Base-by-base conservation (phyloP, 2,329 filamentous ascomycete species). In the Dothideomycetes sp. region DNA sequence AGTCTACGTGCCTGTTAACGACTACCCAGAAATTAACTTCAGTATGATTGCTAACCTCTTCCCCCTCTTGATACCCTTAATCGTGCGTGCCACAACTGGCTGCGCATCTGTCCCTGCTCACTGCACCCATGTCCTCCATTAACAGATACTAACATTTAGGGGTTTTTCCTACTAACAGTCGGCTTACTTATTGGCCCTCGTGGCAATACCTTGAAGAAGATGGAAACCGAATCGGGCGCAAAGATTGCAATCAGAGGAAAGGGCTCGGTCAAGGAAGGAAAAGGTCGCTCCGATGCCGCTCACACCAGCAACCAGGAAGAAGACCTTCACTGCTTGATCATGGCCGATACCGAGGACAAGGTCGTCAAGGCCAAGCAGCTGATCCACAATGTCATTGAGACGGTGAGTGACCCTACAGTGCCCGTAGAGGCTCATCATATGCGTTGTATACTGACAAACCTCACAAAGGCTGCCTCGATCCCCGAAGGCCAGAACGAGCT, bases 11-110 rank as follows among this genome's bases (percentile, higher is more conserved):
- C 91, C 91, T 64, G 91, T 98, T 72, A 98, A 98, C 78, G 91
- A 98, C 69, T 98, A 98, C 67, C 91, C 91, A 75, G 91, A 98
- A 69, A 96, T 98, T 81, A 98, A 98, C 82, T 98, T 98, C 86
- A 98, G 91, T 98, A 95, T 89, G 89, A 89, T 91, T 88, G 82
- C 88, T 94, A 94, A 94, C 86, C 87, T 37, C 51, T 60, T 58
- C 69, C 66, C 70, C 62, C 15, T 33, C 20, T 22, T 37, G 18
- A n/a, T 35, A 23, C 35, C 42, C 25, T 24, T 22, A 19, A 33
- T 37, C 19, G 31, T 31, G 42, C 35, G 30, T 15, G 35, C 31
- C 24, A 31, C 18, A 32, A 31, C 31, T 33, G 34, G 24, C 29
- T 44, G 42, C 36, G 34, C 29, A 40, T 41, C 38, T 41, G 18